Evolutionary conservation across 1,139 yeast species (phyloP).

Genomic region (Tardiomyces depauwii): DNA sequence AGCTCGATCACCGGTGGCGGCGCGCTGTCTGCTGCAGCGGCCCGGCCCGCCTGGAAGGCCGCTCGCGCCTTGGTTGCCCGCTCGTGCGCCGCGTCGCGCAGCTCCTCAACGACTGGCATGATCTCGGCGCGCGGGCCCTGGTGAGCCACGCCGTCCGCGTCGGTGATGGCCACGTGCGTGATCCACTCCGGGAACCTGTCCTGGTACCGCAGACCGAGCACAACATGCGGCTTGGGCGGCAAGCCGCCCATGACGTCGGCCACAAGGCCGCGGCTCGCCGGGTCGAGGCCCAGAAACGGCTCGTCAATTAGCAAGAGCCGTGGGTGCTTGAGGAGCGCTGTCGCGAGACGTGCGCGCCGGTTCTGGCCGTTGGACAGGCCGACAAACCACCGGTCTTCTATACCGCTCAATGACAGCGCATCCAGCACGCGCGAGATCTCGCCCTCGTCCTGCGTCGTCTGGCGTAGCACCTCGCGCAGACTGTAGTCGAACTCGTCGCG

Average conservation of each 20-base stretch:
- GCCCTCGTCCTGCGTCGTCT: slow-evolving; percentile 19
- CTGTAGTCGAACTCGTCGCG: slow-evolving; percentile 76
- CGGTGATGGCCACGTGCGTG: slow-evolving; percentile 54
- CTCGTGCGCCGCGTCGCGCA: slow-evolving; percentile 13
- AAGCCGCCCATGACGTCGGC: slow-evolving; percentile 35
- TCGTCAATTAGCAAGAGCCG: slow-evolving; percentile 67
- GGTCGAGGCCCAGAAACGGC: slow-evolving; percentile 86
- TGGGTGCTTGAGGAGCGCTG: slow-evolving; percentile 56
- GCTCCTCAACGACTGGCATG: slow-evolving; percentile 20
- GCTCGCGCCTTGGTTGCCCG: slow-evolving; percentile 1
- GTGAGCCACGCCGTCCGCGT: slow-evolving; percentile 38
- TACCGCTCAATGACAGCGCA: slow-evolving; percentile 43
- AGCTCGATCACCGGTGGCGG: slow-evolving; percentile 42
- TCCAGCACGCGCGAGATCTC: slow-evolving; percentile 35
- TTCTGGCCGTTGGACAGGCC: slow-evolving; percentile 90
- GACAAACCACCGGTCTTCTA: slow-evolving; percentile 67
- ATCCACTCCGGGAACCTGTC: slow-evolving; percentile 76
- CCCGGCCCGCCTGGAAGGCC: not conserved
- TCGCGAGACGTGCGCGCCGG: slow-evolving; percentile 79
- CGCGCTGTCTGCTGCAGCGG: not conserved
- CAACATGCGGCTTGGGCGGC: slow-evolving; percentile 35
- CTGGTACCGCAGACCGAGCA: slow-evolving; percentile 66
- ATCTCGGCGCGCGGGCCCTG: slow-evolving; percentile 37
- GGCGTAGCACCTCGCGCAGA: slow-evolving; percentile 47
- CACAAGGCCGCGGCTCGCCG: slow-evolving; percentile 51